Base-by-base conservation (phyloP, 371 early-diverging fungal genomes). In the Capillidium rhysosporum region DNA sequence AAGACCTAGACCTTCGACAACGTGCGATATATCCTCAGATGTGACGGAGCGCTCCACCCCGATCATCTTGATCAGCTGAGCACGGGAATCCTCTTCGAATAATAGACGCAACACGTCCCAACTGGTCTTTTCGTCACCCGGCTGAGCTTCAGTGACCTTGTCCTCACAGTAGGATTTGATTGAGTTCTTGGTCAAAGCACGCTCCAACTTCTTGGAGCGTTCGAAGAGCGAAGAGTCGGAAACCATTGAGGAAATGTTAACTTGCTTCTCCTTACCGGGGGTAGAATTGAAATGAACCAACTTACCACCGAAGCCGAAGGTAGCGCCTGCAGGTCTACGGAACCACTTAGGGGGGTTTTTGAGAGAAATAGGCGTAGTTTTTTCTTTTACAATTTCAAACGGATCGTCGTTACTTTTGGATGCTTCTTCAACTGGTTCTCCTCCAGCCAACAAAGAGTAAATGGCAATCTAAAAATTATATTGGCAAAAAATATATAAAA, bases 301-400 rank as follows among this genome's bases (percentile, higher is more conserved):
- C 60, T 84, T 82, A 26, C 87, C 87, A 57, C 94, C 91, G 58
- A 91, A 94, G 8, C 86, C 86, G 70, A 87, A 98, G 0, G 80
- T 69, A 2, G 82, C 90, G 14, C 93, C 91, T 0, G 79, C 81
- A 16, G 94, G 94, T 3, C 92, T 74, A 34, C 88, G 79, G 21
- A 92, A 76, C 98, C 98, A 97, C 68, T 89, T 91, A 29, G 98
- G 96, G 40, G 95, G 87, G 25, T 83, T 77, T 55, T 80, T 83
- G 21, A 95, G 72, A 8, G 72, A 61, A 56, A 88, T 75, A 0
- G 69, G 60, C 18, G 60, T 29, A 43, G 65, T 59, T n/a, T 49
- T 28, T 57, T 44, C 18, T 58, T 52, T 39, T 63, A 46, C 60
- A 63, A 29, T 69, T 61, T 78, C 79, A 63, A 89, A 90, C 30